Evolutionary conservation across 1,284 basidiomycete genomes (phyloP).

Genomic region (Ceratobasidium sp.): DNA sequence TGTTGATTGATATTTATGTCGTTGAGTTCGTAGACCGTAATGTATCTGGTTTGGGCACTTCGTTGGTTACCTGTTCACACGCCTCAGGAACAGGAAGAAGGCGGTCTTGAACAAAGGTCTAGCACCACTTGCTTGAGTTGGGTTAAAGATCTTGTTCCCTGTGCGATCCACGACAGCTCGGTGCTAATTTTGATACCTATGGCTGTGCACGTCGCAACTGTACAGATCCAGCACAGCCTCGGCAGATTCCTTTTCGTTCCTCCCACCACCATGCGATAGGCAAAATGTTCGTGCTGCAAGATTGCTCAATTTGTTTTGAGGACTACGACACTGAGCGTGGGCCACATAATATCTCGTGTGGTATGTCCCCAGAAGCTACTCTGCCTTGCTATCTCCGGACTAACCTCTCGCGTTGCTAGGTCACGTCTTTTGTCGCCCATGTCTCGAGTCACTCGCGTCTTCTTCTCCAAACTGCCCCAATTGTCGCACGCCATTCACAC

Average conservation of each 20-base stretch:
- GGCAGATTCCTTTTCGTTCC: too few species aligned
- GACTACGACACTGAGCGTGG: conserved; percentile 4
- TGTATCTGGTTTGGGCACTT: neutral
- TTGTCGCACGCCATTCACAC: neutral
- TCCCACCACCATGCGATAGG: too few species aligned
- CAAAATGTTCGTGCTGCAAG: conserved; percentile 15
- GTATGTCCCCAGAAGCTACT: conserved; percentile 7
- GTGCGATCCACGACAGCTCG: neutral
- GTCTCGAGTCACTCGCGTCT: conserved; percentile 2
- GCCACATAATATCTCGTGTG: conserved; percentile 26
- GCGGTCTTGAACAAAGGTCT: too few species aligned
- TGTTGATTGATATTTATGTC: neutral
- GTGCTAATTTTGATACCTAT: neutral
- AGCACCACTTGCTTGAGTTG: neutral
- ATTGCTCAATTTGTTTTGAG: conserved; percentile 13
- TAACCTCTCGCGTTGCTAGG: neutral
- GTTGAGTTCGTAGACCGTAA: neutral
- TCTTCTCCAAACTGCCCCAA: conserved; percentile 10
- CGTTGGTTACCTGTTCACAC: too few species aligned
- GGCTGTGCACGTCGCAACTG: neutral
- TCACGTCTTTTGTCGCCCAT: conserved; percentile 29
- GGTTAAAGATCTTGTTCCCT: neutral
- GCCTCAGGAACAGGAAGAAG: too few species aligned
- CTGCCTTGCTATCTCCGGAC: neutral
- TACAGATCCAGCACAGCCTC: too few species aligned